A percentile compares a stretch with the other conserved stretches of the same genome.
Conservation (phyloP, 495 filamentous ascomycete species). For the Recurvomyces mirabilis region DNA sequence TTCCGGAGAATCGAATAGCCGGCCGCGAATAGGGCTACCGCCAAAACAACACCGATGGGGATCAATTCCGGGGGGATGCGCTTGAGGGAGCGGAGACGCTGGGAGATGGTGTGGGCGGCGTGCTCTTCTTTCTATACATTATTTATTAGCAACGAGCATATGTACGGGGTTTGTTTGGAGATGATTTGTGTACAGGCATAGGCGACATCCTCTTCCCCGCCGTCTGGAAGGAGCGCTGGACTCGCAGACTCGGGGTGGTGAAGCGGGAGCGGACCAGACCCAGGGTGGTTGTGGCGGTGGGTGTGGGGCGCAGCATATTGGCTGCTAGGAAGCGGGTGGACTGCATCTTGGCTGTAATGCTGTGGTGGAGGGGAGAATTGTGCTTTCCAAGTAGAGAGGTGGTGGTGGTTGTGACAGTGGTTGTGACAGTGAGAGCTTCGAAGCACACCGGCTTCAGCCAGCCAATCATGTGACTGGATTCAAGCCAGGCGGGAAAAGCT, state of each 20-base stretch:
- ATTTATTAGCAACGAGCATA: constrained; percentile 13
- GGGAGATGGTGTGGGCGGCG: constrained; percentile 84
- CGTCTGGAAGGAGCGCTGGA: constrained; percentile 46
- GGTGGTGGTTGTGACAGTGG: neutral
- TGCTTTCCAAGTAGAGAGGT: constrained; percentile 1
- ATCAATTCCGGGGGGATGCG: constrained; percentile 88
- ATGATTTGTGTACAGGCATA: constrained; percentile 57
- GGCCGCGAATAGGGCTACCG: constrained; percentile 59
- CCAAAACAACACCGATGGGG: constrained; percentile 82
- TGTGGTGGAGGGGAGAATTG: too few relatives aligned
- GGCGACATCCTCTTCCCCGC: constrained; percentile 52
- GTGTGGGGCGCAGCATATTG: constrained; percentile 22
- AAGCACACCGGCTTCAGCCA: neutral
- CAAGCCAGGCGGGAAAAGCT: neutral
- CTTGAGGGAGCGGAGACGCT: constrained; percentile 78
- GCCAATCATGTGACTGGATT: neutral
- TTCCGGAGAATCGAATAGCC: constrained; percentile 70
- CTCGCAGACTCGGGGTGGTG: constrained; percentile 11
- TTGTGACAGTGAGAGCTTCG: neutral
- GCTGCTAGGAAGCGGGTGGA: constrained; percentile 18
- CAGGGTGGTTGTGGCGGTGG: neutral
- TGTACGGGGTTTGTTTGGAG: neutral
- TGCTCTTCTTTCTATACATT: constrained; percentile 36
- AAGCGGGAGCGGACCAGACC: constrained; percentile 6
- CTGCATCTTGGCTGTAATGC: constrained; percentile 10